A percentile compares a stretch with the other conserved stretches of the same genome.
phyloP scores from a whole-genome alignment of 129 eudicot species.

The Centrapalus pauciflorus region DNA sequence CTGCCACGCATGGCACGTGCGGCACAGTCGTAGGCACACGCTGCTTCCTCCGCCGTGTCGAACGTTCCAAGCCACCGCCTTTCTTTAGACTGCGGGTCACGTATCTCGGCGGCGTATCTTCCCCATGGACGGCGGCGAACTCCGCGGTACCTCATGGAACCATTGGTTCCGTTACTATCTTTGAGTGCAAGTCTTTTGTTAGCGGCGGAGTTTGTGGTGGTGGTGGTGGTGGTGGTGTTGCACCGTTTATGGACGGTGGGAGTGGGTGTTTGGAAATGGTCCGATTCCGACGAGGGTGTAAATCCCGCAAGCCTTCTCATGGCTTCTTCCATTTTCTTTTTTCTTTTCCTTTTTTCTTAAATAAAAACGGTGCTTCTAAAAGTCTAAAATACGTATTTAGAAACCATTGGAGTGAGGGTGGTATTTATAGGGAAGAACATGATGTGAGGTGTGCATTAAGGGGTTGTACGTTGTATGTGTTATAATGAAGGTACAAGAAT shows the following conservation, averaged over 20 bases:
- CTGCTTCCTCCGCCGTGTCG: constrained; percentile 98
- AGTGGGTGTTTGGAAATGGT: constrained; percentile 14
- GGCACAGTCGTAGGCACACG: constrained; percentile 90
- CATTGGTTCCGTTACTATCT: constrained; percentile 21
- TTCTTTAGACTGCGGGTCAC: constrained; percentile 89
- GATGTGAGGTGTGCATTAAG: not conserved
- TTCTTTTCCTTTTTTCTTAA: no score
- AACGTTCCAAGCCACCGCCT: constrained; percentile 95
- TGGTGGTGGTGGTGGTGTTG: constrained; percentile 18
- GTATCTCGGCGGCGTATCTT: constrained; percentile 90
- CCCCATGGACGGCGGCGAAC: constrained; percentile 99
- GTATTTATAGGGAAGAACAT: constrained; percentile 19
- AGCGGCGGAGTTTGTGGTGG: constrained; percentile 25
- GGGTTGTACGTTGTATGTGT: constrained; percentile 18
- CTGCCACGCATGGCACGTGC: constrained; percentile 90
- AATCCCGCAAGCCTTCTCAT: constrained; percentile 48
- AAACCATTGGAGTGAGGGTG: not conserved
- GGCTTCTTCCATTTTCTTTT: constrained; percentile 74
- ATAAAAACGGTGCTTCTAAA: not conserved
- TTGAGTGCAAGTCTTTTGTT: constrained; percentile 39
- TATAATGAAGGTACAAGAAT: not conserved
- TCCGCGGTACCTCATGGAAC: constrained; percentile 68
- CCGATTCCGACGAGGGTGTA: constrained; percentile 27
- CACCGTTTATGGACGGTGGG: constrained; percentile 12
- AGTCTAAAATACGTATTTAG: not conserved